Evolutionary conservation across 2,329 filamentous ascomycete species (phyloP).

Genomic region (Geoglossum cookeanum): DNA sequence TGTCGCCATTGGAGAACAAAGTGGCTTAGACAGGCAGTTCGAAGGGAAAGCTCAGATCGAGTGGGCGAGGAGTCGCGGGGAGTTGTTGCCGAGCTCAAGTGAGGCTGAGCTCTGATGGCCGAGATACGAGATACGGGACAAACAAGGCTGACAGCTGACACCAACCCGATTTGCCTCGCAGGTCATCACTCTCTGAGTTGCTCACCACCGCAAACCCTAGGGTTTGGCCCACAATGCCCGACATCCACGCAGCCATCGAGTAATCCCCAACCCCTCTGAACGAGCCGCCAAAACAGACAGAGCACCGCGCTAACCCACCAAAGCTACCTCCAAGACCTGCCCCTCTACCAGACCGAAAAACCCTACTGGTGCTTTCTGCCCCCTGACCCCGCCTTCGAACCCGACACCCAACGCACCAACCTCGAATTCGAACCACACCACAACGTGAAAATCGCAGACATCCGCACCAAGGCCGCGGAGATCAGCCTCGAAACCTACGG

Average conservation of each 20-base stretch:
- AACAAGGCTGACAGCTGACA: too few relatives aligned
- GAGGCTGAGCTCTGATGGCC: too few relatives aligned
- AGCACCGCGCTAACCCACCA: not conserved
- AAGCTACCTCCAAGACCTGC: not conserved
- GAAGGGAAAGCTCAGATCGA: too few relatives aligned
- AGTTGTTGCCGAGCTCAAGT: too few relatives aligned
- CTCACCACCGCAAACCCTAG: not conserved
- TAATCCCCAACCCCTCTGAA: not conserved
- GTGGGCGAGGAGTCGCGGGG: too few relatives aligned
- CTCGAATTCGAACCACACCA: not conserved
- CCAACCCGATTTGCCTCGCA: not conserved
- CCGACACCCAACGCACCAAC: not conserved
- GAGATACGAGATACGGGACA: too few relatives aligned
- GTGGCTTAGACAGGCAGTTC: too few relatives aligned
- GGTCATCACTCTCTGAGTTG: not conserved
- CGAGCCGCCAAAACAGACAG: not conserved
- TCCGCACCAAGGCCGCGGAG: not conserved
- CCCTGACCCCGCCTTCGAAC: not conserved
- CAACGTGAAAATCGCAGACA: not conserved
- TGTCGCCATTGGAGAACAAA: too few relatives aligned
- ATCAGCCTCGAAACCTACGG: not conserved
- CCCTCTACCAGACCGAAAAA: not conserved
- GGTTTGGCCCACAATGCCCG: not conserved
- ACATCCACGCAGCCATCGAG: not conserved
- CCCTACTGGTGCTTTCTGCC: not conserved